Conservation (phyloP, 2,329 filamentous ascomycete species). For the Talaromyces islandicus region DNA sequence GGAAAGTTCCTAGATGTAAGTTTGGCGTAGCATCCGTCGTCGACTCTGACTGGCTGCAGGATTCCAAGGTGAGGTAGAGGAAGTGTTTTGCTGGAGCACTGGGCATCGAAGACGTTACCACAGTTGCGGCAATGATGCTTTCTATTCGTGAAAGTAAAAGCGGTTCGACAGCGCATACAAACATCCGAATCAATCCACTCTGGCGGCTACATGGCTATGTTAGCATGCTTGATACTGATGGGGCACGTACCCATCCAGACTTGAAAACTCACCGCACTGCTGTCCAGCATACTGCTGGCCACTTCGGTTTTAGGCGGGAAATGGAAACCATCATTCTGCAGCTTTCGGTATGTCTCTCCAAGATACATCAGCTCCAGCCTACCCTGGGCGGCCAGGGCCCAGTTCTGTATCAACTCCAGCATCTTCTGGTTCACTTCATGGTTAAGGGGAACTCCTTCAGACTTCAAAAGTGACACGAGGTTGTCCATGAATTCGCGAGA, state of each 20-base stretch:
- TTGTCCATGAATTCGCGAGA: slow-evolving; percentile 99
- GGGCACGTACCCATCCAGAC: not conserved
- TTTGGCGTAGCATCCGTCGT: slow-evolving; percentile 91
- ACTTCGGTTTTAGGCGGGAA: slow-evolving; percentile 85
- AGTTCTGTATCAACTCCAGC: slow-evolving; percentile 85
- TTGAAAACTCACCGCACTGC: slow-evolving; percentile 67
- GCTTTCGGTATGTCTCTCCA: slow-evolving; percentile 72
- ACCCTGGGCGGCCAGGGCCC: slow-evolving; percentile 84
- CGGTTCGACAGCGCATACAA: slow-evolving; percentile 92
- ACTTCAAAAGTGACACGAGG: slow-evolving; percentile 79
- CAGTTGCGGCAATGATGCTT: slow-evolving; percentile 99
- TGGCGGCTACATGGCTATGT: slow-evolving; percentile 58
- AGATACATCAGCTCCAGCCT: slow-evolving; percentile 80
- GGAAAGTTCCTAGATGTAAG: slow-evolving; percentile 64
- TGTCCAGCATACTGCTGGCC: slow-evolving; percentile 96
- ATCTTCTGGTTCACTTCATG: slow-evolving; percentile 84
- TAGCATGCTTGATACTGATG: not conserved
- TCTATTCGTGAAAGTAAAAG: slow-evolving; percentile 95
- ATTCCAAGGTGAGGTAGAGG: slow-evolving; percentile 91
- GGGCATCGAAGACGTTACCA: slow-evolving; percentile 92
- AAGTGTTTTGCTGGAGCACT: slow-evolving; percentile 84
- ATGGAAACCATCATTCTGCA: slow-evolving; percentile 79
- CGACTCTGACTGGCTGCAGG: slow-evolving; percentile 81
- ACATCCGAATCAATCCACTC: slow-evolving; percentile 98
- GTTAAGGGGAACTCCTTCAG: slow-evolving; percentile 70